These are phyloP conservation scores for Diaporthe caulivora DNA, from an alignment of 2,329 filamentous ascomycete genomes.

Conservation along the genomic window DNA sequence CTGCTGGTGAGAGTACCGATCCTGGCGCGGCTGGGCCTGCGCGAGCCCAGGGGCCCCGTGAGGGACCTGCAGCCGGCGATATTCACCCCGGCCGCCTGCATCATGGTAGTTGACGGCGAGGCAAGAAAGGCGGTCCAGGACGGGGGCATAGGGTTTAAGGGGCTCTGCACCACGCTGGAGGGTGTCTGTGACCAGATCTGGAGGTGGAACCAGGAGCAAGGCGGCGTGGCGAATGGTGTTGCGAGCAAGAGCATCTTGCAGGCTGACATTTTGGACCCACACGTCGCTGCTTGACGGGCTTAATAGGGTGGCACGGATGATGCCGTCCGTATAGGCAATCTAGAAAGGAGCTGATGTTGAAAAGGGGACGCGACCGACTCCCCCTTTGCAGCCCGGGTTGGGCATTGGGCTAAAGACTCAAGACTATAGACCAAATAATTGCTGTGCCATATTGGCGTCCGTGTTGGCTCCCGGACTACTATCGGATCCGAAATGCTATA, in stretches of 20 bases:
- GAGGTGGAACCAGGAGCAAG: constrained; percentile 52
- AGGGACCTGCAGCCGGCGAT: constrained; percentile 55
- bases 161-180: constrained; percentile 54
- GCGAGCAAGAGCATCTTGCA: constrained; percentile 1
- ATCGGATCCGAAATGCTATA: not conserved
- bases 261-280: constrained; percentile 21
- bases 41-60: constrained; percentile 51
- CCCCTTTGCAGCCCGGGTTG: not conserved
- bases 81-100: constrained; percentile 52
- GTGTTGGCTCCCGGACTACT: not conserved
- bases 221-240: not conserved
- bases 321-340: no score
- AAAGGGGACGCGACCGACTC: not conserved
- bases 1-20: constrained; percentile 43
- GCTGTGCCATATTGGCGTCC: not conserved
- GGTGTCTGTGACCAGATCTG: constrained; percentile 55
- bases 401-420: not conserved
- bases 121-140: constrained; percentile 53
- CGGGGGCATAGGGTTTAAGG: constrained; percentile 57
- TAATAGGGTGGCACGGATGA: not conserved
- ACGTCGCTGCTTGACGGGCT: constrained; percentile 14
- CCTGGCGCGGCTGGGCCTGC: constrained; percentile 42
- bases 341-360: not conserved
- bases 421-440: not conserved
- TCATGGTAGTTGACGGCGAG: constrained; percentile 52